Base-by-base conservation (phyloP, 1,284 basidiomycete species). In the Marasmius oreades region DNA sequence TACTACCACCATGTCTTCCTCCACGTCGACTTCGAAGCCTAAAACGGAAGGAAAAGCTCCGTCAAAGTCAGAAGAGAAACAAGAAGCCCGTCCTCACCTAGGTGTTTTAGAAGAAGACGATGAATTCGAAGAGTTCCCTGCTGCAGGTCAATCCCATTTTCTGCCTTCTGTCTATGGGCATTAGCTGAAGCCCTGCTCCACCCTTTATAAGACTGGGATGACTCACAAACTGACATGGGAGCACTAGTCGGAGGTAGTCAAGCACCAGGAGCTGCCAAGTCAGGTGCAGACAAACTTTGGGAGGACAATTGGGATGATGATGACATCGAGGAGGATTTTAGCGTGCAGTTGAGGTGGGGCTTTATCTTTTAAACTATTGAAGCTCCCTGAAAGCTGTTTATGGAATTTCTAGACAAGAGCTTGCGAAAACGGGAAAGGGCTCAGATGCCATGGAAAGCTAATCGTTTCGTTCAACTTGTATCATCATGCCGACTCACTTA, bases 241-340 rank as follows among this genome's bases (percentile, higher is more conserved):
- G 88, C 92, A 47, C 56, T 62, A 12, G 39, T 42, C n/a, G 39
- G n/a, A 42, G 58, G 60, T 18, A 53, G 55, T 37, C 76, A 81
- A 12, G 80, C 82, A 20, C 88, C 87, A 2, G 88, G 86, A 3
- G 83, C 78, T 22, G 86, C 88, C 11, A 88, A 85, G 67, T 85
- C 86, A 23, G 84, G 82, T 39, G 86, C 86, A 11, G 84, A 92
- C 70, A 92, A 95, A 68, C 77, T 98, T 31, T 99, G 96, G 96
- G 95, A 98, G 77, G 96, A 98, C 67, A 98, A 98, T 71, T 99
- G 96, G 96, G 96, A 99, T 67, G 96, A 99, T 67, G 96, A 99
- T 73, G 95, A 98, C 72, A 88, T 97, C 60, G 96, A 97, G 70
- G 95, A 98, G 67, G 94, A 98, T 65, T 99, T 98, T 70, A 95